phyloP scores from a whole-genome alignment of 106 monocot genomes.

The Dioscorea alata region DNA sequence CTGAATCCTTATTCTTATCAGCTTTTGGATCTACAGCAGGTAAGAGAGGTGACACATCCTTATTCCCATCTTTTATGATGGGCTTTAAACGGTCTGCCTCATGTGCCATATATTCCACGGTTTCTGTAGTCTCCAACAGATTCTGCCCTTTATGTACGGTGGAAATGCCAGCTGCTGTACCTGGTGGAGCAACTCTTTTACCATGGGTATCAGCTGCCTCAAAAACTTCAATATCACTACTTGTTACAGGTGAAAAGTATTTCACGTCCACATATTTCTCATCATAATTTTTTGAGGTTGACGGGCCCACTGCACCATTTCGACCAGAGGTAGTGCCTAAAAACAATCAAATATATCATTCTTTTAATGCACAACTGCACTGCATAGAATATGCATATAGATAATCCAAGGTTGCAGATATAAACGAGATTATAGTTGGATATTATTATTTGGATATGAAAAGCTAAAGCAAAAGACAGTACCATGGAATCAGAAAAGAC shows the following conservation, averaged over 20 bases:
- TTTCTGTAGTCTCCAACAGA: constrained; percentile 11
- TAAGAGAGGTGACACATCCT: constrained; percentile 18
- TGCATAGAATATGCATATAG: too few species aligned
- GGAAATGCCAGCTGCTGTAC: constrained; percentile 16
- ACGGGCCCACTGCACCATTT: constrained; percentile 25
- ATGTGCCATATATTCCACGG: constrained; percentile 16
- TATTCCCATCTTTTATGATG: constrained; percentile 24
- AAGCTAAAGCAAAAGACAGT: too few species aligned
- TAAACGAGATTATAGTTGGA: too few species aligned
- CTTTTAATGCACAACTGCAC: too few species aligned
- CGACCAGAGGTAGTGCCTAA: constrained; percentile 22
- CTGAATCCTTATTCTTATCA: constrained; percentile 41
- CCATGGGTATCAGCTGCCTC: constrained; percentile 8
- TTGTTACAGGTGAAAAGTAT: constrained; percentile 19
- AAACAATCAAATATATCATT: constrained; percentile 1
- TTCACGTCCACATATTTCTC: constrained; percentile 23
- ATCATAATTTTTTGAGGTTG: constrained; percentile 23
- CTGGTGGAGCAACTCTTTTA: constrained; percentile 20
- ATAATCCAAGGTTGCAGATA: too few species aligned
- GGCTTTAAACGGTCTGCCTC: constrained; percentile 23
- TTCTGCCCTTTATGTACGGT: constrained; percentile 16
- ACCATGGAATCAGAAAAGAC: too few species aligned
- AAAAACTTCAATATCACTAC: constrained; percentile 17
- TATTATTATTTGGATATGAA: too few species aligned
- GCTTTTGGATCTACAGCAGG: constrained; percentile 26